These are phyloP conservation scores for Verticillium zaregamsianum DNA, from an alignment of 2,329 filamentous ascomycete genomes.

Conservation along the genomic window DNA sequence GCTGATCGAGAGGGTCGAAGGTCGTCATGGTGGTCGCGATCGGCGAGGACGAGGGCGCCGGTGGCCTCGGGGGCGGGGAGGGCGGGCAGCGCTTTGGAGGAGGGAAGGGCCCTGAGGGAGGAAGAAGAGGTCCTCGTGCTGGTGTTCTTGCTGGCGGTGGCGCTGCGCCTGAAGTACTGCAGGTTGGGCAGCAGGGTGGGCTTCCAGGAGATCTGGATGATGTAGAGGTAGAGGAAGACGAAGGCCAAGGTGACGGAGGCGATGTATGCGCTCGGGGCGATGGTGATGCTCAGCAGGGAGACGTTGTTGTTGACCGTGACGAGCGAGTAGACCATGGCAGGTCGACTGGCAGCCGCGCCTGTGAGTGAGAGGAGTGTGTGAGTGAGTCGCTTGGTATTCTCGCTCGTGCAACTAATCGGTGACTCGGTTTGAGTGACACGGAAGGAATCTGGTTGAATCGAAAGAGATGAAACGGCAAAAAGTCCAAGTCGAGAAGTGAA, in stretches of 20 bases:
- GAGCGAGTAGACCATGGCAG: slow-evolving; percentile 44
- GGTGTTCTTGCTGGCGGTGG: slow-evolving; percentile 12
- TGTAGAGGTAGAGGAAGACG: slow-evolving; percentile 47
- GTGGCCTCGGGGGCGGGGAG: slow-evolving; percentile 9
- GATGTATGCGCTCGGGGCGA: slow-evolving; percentile 55
- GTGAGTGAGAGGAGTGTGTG: background rate
- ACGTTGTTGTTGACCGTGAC: slow-evolving; percentile 59
- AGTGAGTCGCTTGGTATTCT: background rate
- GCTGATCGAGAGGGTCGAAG: slow-evolving; percentile 32
- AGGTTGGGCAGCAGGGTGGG: slow-evolving; percentile 14
- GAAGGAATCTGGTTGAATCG: background rate
- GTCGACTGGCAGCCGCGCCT: background rate
- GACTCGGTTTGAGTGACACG: no score
- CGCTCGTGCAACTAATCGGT: no score
- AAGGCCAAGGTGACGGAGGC: slow-evolving; percentile 45
- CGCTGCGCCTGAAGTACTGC: slow-evolving; percentile 16
- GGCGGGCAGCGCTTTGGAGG: slow-evolving; percentile 14
- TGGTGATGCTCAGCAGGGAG: slow-evolving; percentile 54
- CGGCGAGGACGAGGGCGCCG: slow-evolving; percentile 8
- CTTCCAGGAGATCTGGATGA: slow-evolving; percentile 26
- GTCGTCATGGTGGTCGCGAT: slow-evolving; percentile 7
- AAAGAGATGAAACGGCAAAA: background rate
- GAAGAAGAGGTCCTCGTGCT: background rate
- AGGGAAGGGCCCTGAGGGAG: slow-evolving; percentile 2
- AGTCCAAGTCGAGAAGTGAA: background rate